Percentiles rank a stretch among this genome's conserved stretches.
Conservation (phyloP, 176 grass and related monocot genomes). For the Oryza longistaminata region DNA sequence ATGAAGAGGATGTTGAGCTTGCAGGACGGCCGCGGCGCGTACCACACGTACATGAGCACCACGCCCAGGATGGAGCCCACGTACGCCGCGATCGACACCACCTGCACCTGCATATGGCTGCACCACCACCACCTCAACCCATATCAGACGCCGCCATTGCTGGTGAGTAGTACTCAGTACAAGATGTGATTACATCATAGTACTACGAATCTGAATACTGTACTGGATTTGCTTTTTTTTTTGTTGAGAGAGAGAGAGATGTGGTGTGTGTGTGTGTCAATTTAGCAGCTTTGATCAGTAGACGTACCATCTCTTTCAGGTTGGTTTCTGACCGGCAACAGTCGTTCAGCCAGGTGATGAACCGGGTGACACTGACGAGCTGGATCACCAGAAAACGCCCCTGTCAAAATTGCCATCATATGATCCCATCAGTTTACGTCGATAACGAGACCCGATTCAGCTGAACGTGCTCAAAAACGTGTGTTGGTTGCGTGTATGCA, state of each 20-base stretch:
- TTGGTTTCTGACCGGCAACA: slow-evolving; percentile 73
- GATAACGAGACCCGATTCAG: not conserved
- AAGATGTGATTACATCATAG: no score
- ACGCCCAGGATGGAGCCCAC: slow-evolving; percentile 70
- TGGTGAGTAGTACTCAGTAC: not conserved
- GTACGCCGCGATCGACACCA: slow-evolving; percentile 58
- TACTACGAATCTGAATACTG: no score
- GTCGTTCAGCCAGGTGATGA: slow-evolving; percentile 95
- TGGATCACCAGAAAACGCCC: slow-evolving; percentile 87
- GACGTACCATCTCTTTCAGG: slow-evolving; percentile 70
- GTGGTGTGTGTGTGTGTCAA: no score
- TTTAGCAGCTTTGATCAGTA: not conserved
- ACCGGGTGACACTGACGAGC: slow-evolving; percentile 85
- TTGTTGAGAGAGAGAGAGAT: no score
- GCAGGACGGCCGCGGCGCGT: slow-evolving; percentile 62
- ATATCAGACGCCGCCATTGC: not conserved
- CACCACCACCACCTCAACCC: not conserved
- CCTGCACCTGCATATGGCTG: slow-evolving; percentile 68
- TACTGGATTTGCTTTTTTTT: no score
- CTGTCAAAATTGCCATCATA: slow-evolving; percentile 31
- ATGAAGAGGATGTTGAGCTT: slow-evolving; percentile 90
- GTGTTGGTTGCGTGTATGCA: no score
- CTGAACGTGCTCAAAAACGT: not conserved
- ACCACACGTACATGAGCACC: slow-evolving; percentile 85
- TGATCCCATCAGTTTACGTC: not conserved